Evolutionary conservation across 75 land plant genomes (phyloP).

Genomic region (Sequoiadendron giganteum): DNA sequence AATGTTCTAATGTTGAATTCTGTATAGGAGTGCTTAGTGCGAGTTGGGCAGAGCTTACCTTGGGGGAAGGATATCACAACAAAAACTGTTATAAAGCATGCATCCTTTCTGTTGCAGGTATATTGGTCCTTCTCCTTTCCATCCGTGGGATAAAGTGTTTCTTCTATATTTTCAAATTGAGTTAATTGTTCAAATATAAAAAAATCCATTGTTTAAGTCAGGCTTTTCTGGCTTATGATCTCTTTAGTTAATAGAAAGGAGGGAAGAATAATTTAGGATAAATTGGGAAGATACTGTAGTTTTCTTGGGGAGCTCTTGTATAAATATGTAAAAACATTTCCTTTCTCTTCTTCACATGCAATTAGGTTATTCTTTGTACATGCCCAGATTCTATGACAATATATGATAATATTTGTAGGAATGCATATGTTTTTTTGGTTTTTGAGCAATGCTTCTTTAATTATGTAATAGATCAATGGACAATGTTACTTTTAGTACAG

Average conservation of each 20-base stretch:
- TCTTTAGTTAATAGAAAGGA: not conserved
- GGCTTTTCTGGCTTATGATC: not conserved
- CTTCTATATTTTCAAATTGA: not conserved
- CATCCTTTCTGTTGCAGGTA: conserved; percentile 54
- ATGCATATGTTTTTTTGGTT: not conserved
- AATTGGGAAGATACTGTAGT: not conserved
- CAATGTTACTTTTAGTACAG: not conserved
- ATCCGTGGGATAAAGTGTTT: not conserved
- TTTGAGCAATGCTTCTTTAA: not conserved
- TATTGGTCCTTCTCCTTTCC: not conserved
- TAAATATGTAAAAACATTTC: not conserved
- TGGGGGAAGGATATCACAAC: conserved; percentile 79
- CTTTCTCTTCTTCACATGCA: not conserved
- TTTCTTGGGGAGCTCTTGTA: not conserved
- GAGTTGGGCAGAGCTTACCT: conserved; percentile 28
- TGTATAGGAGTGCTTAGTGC: conserved; percentile 2
- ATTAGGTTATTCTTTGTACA: not conserved
- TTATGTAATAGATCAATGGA: not conserved
- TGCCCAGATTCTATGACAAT: not conserved
- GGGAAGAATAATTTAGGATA: not conserved
- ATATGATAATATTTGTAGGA: not conserved
- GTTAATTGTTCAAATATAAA: not conserved
- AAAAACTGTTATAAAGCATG: conserved; percentile 55
- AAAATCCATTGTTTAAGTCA: not conserved
- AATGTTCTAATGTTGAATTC: not conserved